Evolutionary conservation across 164 flowering plant genomes (phyloP), one percentile per base, ranked within the genome.

Genomic region (Vitis riparia): DNA sequence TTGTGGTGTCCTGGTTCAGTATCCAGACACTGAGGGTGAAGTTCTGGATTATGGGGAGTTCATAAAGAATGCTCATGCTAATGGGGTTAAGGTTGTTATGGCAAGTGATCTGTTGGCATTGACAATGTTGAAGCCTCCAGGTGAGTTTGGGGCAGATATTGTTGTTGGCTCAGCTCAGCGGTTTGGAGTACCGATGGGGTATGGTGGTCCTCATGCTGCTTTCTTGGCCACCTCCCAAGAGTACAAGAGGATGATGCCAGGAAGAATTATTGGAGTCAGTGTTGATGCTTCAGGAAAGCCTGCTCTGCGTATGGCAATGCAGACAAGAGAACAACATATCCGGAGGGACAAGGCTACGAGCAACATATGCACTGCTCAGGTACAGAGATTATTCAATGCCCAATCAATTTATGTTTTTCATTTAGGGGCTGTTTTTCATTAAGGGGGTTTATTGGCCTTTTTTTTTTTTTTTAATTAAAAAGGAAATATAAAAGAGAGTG

Each of bases 301-400:
- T 23, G 99, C 97, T 16, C 76, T 95, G 19, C 91, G 99, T 56
- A 91, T 95, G 99, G 99, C 99, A 0, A 95, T 95, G 99, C 99
- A 95, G 79, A 95, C 98, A 0, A 84, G 99, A 75, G 99, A 95
- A 84, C 99, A 95, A 70, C 99, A 95, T 78, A 95, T 95, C 57
- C 86, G 99, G 8, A 83, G 99, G 73, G 98, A 93, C 79, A 95
- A 93, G 86, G 99, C 99, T 68, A 95, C 99, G n/a, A 93, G 99
- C 89, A 95, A 95, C 78, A 95, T 95, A 70, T 95, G 99, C 85
- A 95, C 99, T 67, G 98, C 99, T 71, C 99, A 95, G 94, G 99
- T 81, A 74, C 49, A 52, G 27, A 13, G 0, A 63, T 16, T 69
- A 3, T 47, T 37, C 65, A 62, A 15, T 2, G 15, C 16, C 10